A percentile compares a stretch with the other conserved stretches of the same genome.
These are phyloP conservation scores for Pseudogymnoascus sp. DNA, from an alignment of 2,329 filamentous ascomycete genomes.

Conservation along the genomic window DNA sequence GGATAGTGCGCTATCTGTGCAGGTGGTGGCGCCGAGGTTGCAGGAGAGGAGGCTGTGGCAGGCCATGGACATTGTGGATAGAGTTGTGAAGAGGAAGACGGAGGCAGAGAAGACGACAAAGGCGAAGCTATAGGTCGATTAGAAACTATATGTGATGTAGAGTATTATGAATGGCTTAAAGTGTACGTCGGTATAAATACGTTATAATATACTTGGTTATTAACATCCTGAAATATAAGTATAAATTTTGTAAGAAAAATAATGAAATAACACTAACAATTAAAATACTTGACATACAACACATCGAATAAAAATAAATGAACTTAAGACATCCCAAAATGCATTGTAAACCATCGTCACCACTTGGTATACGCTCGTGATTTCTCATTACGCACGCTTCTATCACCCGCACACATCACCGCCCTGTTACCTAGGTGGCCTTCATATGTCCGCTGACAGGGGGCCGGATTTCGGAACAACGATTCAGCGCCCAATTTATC, in stretches of 20 bases:
- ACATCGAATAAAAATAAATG: not conserved
- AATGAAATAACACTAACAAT: not conserved
- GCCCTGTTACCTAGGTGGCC: not conserved
- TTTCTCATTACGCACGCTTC: no score
- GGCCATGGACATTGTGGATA: slow-evolving; percentile 25
- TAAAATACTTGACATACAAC: not conserved
- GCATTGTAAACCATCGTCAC: not conserved
- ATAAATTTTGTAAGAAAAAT: not conserved
- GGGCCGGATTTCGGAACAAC: not conserved
- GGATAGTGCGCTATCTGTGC: slow-evolving; percentile 22
- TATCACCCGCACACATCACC: no score
- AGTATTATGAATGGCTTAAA: not conserved
- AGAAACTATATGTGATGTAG: not conserved
- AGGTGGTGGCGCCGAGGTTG: slow-evolving; percentile 25
- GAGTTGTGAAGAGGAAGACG: slow-evolving; percentile 12
- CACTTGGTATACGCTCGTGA: not conserved
- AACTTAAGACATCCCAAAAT: not conserved
- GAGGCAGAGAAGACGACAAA: not conserved
- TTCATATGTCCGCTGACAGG: not conserved
- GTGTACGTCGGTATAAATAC: not conserved
- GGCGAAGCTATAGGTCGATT: slow-evolving; percentile 15
- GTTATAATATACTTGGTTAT: not conserved
- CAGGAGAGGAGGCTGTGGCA: slow-evolving; percentile 24
- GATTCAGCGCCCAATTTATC: not conserved
- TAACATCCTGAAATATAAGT: not conserved